Evolutionary conservation across 176 grass and related monocot genomes (phyloP).

Genomic region (Carex cristatella): DNA sequence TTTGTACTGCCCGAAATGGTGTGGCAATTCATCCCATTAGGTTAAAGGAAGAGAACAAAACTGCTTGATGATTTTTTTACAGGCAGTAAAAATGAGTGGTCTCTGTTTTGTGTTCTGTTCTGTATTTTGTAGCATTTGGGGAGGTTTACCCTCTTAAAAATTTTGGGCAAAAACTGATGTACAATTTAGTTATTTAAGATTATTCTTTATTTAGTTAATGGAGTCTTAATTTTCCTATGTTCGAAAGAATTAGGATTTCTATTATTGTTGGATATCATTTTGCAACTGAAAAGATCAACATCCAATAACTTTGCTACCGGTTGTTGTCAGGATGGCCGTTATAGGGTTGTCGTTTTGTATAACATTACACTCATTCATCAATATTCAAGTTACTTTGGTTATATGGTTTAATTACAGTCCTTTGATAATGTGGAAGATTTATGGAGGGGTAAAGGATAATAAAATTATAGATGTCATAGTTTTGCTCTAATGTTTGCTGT

Average conservation of each 20-base stretch:
- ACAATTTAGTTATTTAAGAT: not conserved
- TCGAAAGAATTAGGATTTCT: not conserved
- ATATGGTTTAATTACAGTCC: too few species aligned
- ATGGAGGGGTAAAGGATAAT: too few species aligned
- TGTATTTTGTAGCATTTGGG: slow-evolving; percentile 21
- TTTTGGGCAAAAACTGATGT: not conserved
- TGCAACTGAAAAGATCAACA: not conserved
- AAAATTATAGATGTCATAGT: too few species aligned
- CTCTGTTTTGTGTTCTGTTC: not conserved
- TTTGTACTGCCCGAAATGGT: slow-evolving; percentile 53
- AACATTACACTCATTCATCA: too few species aligned
- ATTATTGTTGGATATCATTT: not conserved
- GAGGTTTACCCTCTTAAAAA: slow-evolving; percentile 3
- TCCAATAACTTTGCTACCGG: too few species aligned
- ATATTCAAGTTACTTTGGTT: too few species aligned
- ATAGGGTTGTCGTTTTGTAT: too few species aligned
- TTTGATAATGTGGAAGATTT: too few species aligned
- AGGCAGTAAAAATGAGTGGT: not conserved
- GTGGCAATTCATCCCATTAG: slow-evolving; percentile 57
- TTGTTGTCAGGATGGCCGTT: too few species aligned
- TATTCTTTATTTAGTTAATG: slow-evolving; percentile 2
- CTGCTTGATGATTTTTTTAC: not conserved
- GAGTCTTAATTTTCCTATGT: not conserved
- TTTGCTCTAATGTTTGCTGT: too few species aligned
- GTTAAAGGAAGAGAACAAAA: slow-evolving; percentile 40